phyloP scores from a whole-genome alignment of 164 flowering plant genomes.

The Piper longum region DNA sequence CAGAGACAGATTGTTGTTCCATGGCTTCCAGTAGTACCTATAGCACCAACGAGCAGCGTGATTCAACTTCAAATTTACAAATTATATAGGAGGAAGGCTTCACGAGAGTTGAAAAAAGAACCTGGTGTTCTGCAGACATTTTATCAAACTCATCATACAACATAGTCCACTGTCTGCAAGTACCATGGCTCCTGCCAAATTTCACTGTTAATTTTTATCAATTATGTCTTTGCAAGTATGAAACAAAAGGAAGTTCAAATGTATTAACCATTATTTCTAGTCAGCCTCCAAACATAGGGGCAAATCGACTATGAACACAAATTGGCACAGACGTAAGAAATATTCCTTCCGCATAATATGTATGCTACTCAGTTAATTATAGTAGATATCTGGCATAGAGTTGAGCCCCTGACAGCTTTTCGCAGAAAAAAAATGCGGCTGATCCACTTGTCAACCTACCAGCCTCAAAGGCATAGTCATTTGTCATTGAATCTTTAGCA shows the following conservation, averaged over 20 bases:
- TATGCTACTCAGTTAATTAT: neutral
- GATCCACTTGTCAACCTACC: constrained; percentile 29
- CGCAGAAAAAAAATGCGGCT: neutral
- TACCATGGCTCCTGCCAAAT: constrained; percentile 88
- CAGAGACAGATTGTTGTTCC: constrained; percentile 99
- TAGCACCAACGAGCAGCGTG: neutral
- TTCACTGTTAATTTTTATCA: no score
- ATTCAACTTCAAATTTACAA: no score
- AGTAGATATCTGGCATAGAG: neutral
- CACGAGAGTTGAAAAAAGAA: constrained; percentile 11
- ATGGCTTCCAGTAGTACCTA: constrained; percentile 96
- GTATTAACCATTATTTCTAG: no score
- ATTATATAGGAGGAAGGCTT: neutral
- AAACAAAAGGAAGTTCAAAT: no score
- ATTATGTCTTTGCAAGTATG: no score
- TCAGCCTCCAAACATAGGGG: no score
- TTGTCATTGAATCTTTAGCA: constrained; percentile 82
- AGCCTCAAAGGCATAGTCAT: constrained; percentile 97
- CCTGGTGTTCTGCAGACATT: constrained; percentile 99
- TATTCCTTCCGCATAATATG: neutral
- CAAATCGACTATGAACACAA: no score
- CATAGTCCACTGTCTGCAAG: constrained; percentile 98
- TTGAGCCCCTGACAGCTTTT: neutral
- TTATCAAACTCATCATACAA: constrained; percentile 98
- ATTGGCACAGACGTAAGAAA: no score